Conservation (phyloP, 768 basidiomycete genomes). For the Exidia glandulosa region DNA sequence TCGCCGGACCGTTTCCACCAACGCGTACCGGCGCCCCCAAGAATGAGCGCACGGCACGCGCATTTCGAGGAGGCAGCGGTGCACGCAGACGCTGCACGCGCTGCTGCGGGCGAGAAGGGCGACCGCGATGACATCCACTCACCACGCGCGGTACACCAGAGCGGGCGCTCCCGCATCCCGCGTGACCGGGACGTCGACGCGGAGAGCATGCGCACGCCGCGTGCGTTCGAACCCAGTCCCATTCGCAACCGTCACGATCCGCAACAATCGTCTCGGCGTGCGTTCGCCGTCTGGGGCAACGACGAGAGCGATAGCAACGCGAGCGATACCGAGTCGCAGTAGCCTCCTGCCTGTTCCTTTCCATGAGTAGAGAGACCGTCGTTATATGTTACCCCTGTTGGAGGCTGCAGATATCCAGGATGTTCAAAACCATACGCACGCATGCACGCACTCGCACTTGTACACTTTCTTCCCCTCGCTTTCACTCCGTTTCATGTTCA, state of each 20-base stretch:
- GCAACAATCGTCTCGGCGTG: slow-evolving; percentile 32
- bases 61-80: slow-evolving; percentile 26
- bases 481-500: too few species aligned
- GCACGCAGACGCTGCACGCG: slow-evolving; percentile 21
- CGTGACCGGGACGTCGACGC: slow-evolving; percentile 45
- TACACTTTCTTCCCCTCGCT: too few species aligned
- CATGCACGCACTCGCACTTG: too few species aligned
- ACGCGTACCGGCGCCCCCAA: slow-evolving; percentile 37
- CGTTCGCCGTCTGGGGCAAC: slow-evolving; percentile 81
- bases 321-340: slow-evolving; percentile 49
- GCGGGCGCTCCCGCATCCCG: slow-evolving; percentile 47
- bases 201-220: slow-evolving; percentile 52
- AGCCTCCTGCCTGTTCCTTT: not conserved
- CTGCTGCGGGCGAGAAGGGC: slow-evolving; percentile 32
- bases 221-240: slow-evolving; percentile 26
- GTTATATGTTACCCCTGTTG: too few species aligned
- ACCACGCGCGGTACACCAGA: slow-evolving; percentile 19
- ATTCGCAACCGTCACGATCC: slow-evolving; percentile 6
- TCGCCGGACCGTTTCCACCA: slow-evolving; percentile 48
- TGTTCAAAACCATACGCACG: too few species aligned
- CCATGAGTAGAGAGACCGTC: too few species aligned
- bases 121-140: slow-evolving; percentile 43
- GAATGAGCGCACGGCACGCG: slow-evolving; percentile 38
- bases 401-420: too few species aligned
- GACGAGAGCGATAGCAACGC: slow-evolving; percentile 82